Evolutionary conservation across 1,139 yeast genomes (phyloP).

Genomic region (Hyphopichia fennica): DNA sequence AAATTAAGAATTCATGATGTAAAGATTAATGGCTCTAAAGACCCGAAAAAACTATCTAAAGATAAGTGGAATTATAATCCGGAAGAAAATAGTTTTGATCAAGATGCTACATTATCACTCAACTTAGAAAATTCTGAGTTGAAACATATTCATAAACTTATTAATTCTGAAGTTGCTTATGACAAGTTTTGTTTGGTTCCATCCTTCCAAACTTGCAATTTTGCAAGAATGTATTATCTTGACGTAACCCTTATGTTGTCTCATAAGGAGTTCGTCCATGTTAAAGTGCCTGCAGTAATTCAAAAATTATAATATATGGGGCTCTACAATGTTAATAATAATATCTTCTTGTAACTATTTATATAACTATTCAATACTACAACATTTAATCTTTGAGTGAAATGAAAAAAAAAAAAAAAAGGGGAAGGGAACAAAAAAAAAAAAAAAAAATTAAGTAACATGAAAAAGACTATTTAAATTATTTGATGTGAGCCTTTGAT

Average conservation of each 20-base stretch:
- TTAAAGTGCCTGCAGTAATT: constrained; percentile 1
- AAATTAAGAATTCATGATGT: constrained; percentile 21
- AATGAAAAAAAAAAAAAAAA: background rate
- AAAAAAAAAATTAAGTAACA: background rate
- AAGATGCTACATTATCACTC: background rate
- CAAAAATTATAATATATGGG: background rate
- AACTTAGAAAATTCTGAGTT: background rate
- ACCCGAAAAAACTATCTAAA: background rate
- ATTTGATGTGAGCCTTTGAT: constrained; percentile 49
- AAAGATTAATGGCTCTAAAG: constrained; percentile 4
- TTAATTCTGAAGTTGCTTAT: background rate
- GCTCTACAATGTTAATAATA: too few relatives aligned
- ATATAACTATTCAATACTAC: too few relatives aligned
- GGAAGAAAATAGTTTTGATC: background rate
- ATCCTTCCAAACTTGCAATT: constrained; percentile 23
- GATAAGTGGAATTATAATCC: background rate
- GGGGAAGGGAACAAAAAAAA: background rate
- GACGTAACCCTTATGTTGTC: constrained; percentile 15
- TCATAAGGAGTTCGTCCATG: background rate
- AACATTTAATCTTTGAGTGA: background rate
- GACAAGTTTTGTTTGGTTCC: constrained; percentile 22
- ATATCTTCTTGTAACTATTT: too few relatives aligned
- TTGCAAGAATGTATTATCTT: constrained; percentile 24
- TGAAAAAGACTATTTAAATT: constrained; percentile 3
- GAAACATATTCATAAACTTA: background rate